Evolutionary conservation across 1,284 basidiomycete species (phyloP).

Genomic region (Malassezia restricta): DNA sequence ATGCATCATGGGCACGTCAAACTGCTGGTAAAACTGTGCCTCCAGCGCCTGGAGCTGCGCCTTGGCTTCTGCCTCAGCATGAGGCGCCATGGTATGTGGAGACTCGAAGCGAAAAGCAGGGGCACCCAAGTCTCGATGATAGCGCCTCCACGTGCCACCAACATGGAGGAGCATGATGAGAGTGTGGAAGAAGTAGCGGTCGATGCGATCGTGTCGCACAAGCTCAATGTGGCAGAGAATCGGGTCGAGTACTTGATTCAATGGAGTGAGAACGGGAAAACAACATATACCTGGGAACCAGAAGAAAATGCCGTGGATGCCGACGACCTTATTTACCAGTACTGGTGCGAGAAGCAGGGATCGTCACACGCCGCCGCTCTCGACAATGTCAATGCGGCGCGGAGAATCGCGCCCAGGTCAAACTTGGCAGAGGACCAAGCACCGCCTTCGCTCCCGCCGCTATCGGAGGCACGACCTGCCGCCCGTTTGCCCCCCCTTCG

Average conservation of each 20-base stretch:
- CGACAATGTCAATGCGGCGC: background rate
- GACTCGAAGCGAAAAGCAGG: too few species aligned
- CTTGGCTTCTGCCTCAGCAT: background rate
- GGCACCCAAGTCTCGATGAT: too few species aligned
- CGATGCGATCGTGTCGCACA: slow-evolving; percentile 2
- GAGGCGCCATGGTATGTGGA: too few species aligned
- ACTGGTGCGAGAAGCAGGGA: slow-evolving; percentile 1
- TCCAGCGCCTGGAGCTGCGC: slow-evolving; percentile 13
- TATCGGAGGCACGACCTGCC: too few species aligned
- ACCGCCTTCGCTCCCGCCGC: too few species aligned
- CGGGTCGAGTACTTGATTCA: slow-evolving; percentile 9
- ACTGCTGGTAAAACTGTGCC: slow-evolving; percentile 13
- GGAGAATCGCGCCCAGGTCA: background rate
- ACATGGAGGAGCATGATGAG: background rate
- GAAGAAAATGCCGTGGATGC: slow-evolving; percentile 7
- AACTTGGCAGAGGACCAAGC: too few species aligned
- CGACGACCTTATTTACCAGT: slow-evolving; percentile 5
- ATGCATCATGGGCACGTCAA: background rate
- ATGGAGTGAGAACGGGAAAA: background rate
- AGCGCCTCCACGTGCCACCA: background rate
- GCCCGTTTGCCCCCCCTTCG: too few species aligned
- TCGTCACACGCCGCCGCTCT: background rate
- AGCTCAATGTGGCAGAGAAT: background rate
- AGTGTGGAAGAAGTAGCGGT: slow-evolving; percentile 5
- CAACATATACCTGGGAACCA: slow-evolving; percentile 4